A percentile compares a stretch with the other conserved stretches of the same genome.
Conservation (phyloP, 2,329 filamentous ascomycete species). For the Aspergillus sp. region DNA sequence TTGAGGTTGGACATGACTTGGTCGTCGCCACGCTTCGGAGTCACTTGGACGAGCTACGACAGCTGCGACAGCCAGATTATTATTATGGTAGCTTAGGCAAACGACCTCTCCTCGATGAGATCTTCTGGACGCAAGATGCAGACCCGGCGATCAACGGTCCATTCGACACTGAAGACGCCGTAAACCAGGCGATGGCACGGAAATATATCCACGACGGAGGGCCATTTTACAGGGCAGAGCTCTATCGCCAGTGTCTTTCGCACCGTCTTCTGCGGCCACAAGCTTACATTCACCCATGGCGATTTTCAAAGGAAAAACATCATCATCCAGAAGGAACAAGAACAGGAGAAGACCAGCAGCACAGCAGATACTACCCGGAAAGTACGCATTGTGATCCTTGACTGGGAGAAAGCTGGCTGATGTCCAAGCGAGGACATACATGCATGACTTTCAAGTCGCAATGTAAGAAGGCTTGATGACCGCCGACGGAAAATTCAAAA, state of each 20-base stretch:
- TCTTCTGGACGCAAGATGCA: constrained; percentile 18
- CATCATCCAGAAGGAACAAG: constrained; percentile 10
- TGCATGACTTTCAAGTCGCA: neutral
- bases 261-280: constrained; percentile 13
- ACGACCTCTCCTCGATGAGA: constrained; percentile 13
- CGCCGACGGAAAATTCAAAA: too few species aligned
- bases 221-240: constrained; percentile 13
- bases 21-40: constrained; percentile 7
- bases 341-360: neutral
- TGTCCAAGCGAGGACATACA: constrained; percentile 21
- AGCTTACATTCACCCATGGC: constrained; percentile 19
- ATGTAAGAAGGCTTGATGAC: too few species aligned
- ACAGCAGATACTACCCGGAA: neutral
- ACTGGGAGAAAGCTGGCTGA: constrained; percentile 34
- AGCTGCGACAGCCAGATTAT: constrained; percentile 14
- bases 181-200: constrained; percentile 18
- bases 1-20: neutral
- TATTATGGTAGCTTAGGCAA: constrained; percentile 19
- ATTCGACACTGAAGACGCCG: constrained; percentile 17
- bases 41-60: constrained; percentile 15
- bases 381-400: constrained; percentile 20
- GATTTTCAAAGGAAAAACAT: constrained; percentile 25
- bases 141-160: constrained; percentile 18
- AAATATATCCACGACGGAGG: constrained; percentile 16
- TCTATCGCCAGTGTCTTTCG: constrained; percentile 16